Conservation (phyloP, 139 green algal species). For the Coelastrella sp. region DNA sequence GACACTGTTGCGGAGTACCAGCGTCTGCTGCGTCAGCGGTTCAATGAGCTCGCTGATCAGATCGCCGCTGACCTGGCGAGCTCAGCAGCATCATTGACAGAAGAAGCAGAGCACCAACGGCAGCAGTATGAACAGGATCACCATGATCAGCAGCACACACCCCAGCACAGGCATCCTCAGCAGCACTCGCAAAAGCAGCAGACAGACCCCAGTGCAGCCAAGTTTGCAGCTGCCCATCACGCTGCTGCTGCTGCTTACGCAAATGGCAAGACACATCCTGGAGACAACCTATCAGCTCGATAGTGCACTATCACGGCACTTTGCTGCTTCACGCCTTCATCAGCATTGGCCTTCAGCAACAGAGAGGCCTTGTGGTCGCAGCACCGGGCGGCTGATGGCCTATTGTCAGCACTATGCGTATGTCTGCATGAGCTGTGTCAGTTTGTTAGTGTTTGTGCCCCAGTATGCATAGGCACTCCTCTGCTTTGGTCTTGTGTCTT, state of each 20-base stretch:
- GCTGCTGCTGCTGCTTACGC: conserved; percentile 15
- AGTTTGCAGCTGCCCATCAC: background rate
- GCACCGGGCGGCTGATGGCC: no score
- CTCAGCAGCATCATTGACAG: background rate
- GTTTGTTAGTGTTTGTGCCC: no score
- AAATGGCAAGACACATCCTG: background rate
- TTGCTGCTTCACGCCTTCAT: no score
- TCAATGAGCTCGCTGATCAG: background rate
- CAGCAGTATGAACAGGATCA: background rate
- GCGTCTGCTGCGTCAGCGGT: background rate
- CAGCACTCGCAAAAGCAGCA: background rate
- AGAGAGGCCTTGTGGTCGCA: no score
- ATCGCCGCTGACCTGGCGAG: background rate
- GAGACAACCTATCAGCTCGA: no score
- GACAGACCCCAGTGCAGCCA: background rate
- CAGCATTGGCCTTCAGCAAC: no score
- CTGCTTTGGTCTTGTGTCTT: no score
- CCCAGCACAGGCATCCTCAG: background rate
- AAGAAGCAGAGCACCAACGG: background rate
- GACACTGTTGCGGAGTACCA: background rate
- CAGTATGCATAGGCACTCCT: no score
- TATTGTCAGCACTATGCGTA: no score
- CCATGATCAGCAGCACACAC: background rate
- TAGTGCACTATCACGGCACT: no score
- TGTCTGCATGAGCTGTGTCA: no score